These are phyloP conservation scores for Fragaria nilgerrensis DNA, from an alignment of 306 rosid species.

Conservation along the genomic window DNA sequence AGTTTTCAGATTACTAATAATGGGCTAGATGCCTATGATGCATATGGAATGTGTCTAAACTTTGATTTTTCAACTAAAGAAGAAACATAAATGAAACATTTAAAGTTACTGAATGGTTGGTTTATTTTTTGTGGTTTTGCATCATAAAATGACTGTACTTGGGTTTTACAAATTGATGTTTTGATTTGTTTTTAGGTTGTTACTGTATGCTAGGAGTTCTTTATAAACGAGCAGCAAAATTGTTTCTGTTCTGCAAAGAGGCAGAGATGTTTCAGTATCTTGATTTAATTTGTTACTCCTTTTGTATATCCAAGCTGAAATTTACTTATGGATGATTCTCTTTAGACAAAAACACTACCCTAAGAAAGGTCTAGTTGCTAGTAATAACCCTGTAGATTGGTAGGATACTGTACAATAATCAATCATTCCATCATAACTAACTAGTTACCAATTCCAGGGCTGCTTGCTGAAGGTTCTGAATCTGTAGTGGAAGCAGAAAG, in stretches of 20 bases:
- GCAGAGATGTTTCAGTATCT: background rate
- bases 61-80: background rate
- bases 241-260: background rate
- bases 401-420: background rate
- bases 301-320: background rate
- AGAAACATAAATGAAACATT: background rate
- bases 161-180: background rate
- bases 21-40: background rate
- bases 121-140: background rate
- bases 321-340: background rate
- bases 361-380: slow-evolving; percentile 7
- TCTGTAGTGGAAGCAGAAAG: slow-evolving; percentile 79
- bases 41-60: background rate
- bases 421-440: slow-evolving; percentile 31
- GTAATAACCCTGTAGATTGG: background rate
- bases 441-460: slow-evolving; percentile 63
- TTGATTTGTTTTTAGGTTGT: background rate
- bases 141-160: background rate
- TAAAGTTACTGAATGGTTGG: background rate
- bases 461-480: slow-evolving; percentile 66
- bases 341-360: background rate
- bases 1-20: background rate
- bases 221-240: background rate
- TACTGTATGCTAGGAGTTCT: background rate
- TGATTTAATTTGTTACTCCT: background rate